Percentiles rank a stretch among this genome's conserved stretches.
phyloP scores from a whole-genome alignment of 768 basidiomycete genomes.

The Xerocomellus chrysenteron region DNA sequence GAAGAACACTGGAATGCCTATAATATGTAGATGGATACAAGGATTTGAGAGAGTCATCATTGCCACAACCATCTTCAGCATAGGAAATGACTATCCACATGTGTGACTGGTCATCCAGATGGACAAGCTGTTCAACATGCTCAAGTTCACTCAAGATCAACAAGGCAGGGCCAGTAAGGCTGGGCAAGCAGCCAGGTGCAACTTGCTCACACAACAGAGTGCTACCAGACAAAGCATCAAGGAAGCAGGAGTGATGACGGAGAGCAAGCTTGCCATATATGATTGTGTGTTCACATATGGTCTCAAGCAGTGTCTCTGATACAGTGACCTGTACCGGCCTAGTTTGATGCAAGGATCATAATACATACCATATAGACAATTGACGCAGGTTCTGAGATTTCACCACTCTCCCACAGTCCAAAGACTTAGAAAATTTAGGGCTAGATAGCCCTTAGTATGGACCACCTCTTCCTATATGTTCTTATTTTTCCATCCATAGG shows the following conservation, averaged over 20 bases:
- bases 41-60: constrained; percentile 12
- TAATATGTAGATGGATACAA: constrained; percentile 2
- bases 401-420: no score
- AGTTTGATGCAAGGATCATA: no score
- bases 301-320: not conserved
- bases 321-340: no score
- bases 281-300: not conserved
- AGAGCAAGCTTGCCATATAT: not conserved
- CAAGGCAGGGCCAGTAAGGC: constrained; percentile 1
- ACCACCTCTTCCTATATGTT: no score
- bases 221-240: no score
- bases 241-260: no score
- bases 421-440: no score
- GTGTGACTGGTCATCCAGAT: constrained; percentile 17
- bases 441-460: no score
- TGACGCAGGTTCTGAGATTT: no score
- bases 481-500: no score
- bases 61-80: constrained; percentile 22
- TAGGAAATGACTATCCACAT: constrained; percentile 24
- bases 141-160: no score
- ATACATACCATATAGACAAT: no score
- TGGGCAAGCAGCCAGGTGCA: not conserved
- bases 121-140: constrained; percentile 14
- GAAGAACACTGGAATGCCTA: not conserved
- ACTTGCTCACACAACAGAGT: not conserved